Percentiles rank a stretch among this genome's conserved stretches.
Evolutionary conservation across 2,329 filamentous ascomycete genomes (phyloP).

Genomic region (Dactylonectria macrodidyma): DNA sequence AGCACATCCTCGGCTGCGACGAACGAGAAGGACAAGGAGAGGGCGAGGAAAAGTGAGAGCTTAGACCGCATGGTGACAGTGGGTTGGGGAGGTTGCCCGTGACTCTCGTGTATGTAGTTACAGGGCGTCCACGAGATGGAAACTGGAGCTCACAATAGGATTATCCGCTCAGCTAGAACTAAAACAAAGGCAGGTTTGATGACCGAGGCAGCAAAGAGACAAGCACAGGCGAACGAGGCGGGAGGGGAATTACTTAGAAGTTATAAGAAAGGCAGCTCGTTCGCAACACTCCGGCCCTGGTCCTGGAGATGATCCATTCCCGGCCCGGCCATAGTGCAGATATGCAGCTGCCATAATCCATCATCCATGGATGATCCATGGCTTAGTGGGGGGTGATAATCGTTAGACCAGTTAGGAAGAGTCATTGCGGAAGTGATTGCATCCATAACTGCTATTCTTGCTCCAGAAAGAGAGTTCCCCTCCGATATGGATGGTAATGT

Average conservation of each 20-base stretch:
- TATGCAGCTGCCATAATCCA: background rate
- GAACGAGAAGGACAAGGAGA: constrained; percentile 56
- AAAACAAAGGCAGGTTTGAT: too few relatives aligned
- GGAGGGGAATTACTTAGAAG: background rate
- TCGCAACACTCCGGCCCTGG: background rate
- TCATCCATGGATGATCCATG: background rate
- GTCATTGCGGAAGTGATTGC: constrained; percentile 7
- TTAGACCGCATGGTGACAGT: constrained; percentile 57
- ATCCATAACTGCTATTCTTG: background rate
- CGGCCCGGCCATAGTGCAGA: constrained; percentile 10
- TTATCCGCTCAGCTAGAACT: background rate
- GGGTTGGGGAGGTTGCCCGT: constrained; percentile 1
- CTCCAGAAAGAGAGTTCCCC: constrained; percentile 8
- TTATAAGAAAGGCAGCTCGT: background rate
- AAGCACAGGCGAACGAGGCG: background rate
- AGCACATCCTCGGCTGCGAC: constrained; percentile 76
- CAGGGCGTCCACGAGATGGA: background rate
- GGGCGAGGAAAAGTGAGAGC: constrained; percentile 51
- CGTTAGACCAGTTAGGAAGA: constrained; percentile 10
- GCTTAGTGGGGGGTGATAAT: background rate
- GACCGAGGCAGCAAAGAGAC: background rate
- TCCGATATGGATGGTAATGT: constrained; percentile 19
- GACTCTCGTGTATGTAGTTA: constrained; percentile 1
- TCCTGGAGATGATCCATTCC: constrained; percentile 14
- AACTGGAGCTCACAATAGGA: background rate